Conservation (phyloP, 352 stramenopile genomes). For the Phytophthora fragariaefolia region DNA sequence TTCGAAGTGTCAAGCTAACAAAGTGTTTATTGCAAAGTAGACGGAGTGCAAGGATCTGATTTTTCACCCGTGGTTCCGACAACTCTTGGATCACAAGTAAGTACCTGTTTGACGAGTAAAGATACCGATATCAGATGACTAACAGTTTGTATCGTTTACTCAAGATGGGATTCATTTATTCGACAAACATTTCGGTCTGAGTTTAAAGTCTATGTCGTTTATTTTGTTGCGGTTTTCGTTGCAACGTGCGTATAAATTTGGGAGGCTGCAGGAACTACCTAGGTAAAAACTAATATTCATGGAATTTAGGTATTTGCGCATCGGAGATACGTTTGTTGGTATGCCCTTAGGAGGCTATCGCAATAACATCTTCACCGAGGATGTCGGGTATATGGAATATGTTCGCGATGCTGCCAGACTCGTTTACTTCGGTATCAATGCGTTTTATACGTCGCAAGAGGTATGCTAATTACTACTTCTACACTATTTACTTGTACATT, state of each 20-base stretch:
- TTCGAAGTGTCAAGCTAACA: not conserved
- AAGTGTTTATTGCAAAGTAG: slow-evolving; percentile 35
- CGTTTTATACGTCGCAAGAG: slow-evolving; percentile 71
- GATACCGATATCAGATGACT: too few relatives aligned
- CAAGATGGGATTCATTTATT: slow-evolving; percentile 81
- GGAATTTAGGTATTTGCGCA: slow-evolving; percentile 65
- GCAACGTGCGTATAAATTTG: slow-evolving; percentile 56
- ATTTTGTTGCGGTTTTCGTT: slow-evolving; percentile 77
- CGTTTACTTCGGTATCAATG: slow-evolving; percentile 73
- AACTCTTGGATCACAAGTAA: slow-evolving; percentile 84
- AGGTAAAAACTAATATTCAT: not conserved
- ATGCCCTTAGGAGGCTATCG: slow-evolving; percentile 81
- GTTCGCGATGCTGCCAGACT: slow-evolving; percentile 60
- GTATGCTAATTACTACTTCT: slow-evolving; percentile 36
- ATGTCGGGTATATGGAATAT: slow-evolving; percentile 56
- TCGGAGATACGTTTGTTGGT: slow-evolving; percentile 71
- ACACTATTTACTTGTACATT: too few relatives aligned
- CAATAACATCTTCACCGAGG: slow-evolving; percentile 53
- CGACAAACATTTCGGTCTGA: slow-evolving; percentile 70
- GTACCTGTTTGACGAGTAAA: not conserved
- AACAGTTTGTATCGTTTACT: not conserved
- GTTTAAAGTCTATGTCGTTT: slow-evolving; percentile 82
- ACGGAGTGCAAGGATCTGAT: slow-evolving; percentile 84
- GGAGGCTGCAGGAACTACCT: not conserved
- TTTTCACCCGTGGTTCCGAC: slow-evolving; percentile 75